Conservation (phyloP, 1,284 basidiomycete genomes). For the Fereydounia khargensis region DNA sequence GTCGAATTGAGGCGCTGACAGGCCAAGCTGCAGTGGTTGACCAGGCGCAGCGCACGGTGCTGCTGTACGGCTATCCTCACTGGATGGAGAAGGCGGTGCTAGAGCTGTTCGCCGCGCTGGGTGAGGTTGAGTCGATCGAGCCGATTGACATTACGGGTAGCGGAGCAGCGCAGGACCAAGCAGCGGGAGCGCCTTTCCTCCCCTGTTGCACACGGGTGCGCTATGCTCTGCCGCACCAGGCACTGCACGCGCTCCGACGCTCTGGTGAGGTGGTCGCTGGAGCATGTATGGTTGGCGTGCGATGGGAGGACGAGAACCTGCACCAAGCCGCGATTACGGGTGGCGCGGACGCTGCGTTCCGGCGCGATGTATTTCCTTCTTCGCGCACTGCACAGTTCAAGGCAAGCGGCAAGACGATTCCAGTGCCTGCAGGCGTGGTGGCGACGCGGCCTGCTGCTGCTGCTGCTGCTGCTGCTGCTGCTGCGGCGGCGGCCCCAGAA, state of each 20-base stretch:
- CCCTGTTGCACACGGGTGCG: slow-evolving; percentile 29
- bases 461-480: neutral
- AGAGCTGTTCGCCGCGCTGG: slow-evolving; percentile 34
- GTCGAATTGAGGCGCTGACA: neutral
- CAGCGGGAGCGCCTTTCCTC: slow-evolving; percentile 7
- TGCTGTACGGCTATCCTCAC: slow-evolving; percentile 37
- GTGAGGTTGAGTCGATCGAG: slow-evolving; percentile 30
- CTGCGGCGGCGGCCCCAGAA: neutral
- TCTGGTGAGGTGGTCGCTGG: slow-evolving; percentile 38
- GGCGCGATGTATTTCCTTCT: slow-evolving; percentile 29
- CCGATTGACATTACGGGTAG: slow-evolving; percentile 34
- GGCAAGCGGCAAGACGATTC: slow-evolving; percentile 16
- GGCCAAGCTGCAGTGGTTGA: slow-evolving; percentile 9
- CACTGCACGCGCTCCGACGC: slow-evolving; percentile 37
- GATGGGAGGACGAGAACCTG: slow-evolving; percentile 46
- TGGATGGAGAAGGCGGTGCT: slow-evolving; percentile 37
- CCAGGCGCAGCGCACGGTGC: slow-evolving; percentile 32
- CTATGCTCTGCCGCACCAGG: slow-evolving; percentile 35
- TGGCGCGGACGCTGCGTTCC: slow-evolving; percentile 40
- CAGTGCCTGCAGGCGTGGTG: slow-evolving; percentile 13
- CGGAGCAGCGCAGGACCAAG: slow-evolving; percentile 24
- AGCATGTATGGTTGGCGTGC: slow-evolving; percentile 39
- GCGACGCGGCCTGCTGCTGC: slow-evolving; percentile 6
- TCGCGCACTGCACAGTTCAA: slow-evolving; percentile 20
- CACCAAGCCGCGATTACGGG: slow-evolving; percentile 34